These are phyloP conservation scores for Geotrichum cucujoidarum DNA, from an alignment of 1,139 yeast species.

Conservation along the genomic window DNA sequence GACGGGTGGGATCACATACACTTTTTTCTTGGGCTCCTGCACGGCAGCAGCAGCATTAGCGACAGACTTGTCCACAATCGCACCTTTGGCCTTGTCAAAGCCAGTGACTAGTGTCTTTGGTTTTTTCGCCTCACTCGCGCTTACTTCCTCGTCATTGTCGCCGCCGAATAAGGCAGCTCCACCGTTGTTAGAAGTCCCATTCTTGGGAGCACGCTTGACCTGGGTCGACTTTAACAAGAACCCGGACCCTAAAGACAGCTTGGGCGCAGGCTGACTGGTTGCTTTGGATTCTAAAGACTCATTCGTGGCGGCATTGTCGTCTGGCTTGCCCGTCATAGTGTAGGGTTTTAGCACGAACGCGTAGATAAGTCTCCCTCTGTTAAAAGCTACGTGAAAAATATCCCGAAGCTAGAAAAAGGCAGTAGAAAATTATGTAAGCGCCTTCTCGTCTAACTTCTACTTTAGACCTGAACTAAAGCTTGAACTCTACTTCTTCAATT, in stretches of 20 bases:
- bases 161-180: not conserved
- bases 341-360: too few species aligned
- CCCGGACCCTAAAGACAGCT: not conserved
- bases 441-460: too few species aligned
- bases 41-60: slow-evolving; percentile 6
- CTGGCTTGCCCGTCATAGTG: slow-evolving; percentile 1
- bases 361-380: too few species aligned
- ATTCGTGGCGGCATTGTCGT: not conserved
- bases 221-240: slow-evolving; percentile 1
- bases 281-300: not conserved
- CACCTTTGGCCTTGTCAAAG: slow-evolving; percentile 10
- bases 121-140: too few species aligned
- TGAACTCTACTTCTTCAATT: too few species aligned
- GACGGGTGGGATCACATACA: slow-evolving; percentile 29
- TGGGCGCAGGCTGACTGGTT: not conserved
- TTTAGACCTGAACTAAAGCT: too few species aligned
- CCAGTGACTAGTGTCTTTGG: slow-evolving; percentile 10
- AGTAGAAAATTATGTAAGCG: too few species aligned
- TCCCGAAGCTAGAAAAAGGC: too few species aligned
- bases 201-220: too few species aligned
- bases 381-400: too few species aligned
- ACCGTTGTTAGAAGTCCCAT: not conserved
- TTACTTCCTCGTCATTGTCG: not conserved
- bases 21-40: slow-evolving; percentile 15
- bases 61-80: slow-evolving; percentile 5